Evolutionary conservation across 2,329 filamentous ascomycete genomes (phyloP).

Genomic region (Penicillium sp.): DNA sequence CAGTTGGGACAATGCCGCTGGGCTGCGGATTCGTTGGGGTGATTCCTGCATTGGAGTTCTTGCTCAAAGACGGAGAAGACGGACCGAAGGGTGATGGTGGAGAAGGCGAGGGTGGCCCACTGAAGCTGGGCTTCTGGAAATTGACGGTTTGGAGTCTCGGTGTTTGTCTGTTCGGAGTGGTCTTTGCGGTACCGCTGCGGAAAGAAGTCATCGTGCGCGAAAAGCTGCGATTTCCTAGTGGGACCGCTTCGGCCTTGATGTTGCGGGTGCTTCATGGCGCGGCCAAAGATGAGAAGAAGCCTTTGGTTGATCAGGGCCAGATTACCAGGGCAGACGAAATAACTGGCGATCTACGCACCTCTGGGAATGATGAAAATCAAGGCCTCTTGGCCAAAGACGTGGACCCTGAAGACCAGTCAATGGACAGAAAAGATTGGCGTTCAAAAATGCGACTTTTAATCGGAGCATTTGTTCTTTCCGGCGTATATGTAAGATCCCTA

Average conservation of each 20-base stretch:
- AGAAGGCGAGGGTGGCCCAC: conserved; percentile 69
- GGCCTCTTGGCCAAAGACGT: conserved; percentile 47
- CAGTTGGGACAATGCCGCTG: conserved; percentile 93
- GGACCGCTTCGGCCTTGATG: conserved; percentile 89
- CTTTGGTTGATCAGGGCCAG: conserved; percentile 13
- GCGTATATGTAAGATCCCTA: conserved; percentile 42
- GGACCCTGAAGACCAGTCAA: conserved; percentile 26
- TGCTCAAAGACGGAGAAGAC: conserved; percentile 70
- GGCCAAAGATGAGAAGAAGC: conserved; percentile 39
- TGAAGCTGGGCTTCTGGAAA: conserved; percentile 66
- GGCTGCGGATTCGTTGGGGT: conserved; percentile 95
- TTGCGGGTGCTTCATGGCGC: conserved; percentile 81
- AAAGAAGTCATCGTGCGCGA: conserved; percentile 90
- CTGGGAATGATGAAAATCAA: conserved; percentile 36
- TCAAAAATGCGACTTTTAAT: conserved; percentile 55
- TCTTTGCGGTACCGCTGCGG: conserved; percentile 87
- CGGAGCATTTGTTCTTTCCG: conserved; percentile 55
- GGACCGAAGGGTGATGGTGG: conserved; percentile 68
- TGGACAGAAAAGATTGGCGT: conserved; percentile 52
- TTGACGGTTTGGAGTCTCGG: conserved; percentile 86
- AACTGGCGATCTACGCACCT: conserved; percentile 26
- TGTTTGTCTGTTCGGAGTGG: conserved; percentile 91
- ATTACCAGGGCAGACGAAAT: conserved; percentile 17
- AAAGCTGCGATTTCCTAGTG: conserved; percentile 87
- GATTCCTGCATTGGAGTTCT: conserved; percentile 82